Percentiles rank a stretch among this genome's conserved stretches.
Conservation (phyloP, 805 yeast species). For the Lipomyces japonicus region DNA sequence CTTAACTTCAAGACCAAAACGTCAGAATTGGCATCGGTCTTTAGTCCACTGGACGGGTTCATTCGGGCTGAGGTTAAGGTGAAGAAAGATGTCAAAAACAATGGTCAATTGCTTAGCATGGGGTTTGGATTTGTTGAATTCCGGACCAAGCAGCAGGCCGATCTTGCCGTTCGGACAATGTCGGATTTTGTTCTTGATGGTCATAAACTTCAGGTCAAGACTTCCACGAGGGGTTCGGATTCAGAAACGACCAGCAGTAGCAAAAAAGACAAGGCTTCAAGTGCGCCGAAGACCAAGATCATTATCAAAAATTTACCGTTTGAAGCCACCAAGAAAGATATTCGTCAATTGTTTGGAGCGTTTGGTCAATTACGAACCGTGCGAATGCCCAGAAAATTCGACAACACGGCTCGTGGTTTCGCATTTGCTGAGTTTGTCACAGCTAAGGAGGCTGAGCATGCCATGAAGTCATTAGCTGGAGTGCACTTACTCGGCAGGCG, state of each 20-base stretch:
- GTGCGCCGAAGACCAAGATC: conserved; percentile 52
- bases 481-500: conserved; percentile 96
- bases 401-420: conserved; percentile 92
- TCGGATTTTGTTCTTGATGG: conserved; percentile 82
- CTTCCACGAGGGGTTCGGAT: conserved; percentile 66
- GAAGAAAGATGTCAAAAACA: conserved; percentile 78
- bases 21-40: conserved; percentile 52
- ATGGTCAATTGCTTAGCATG: conserved; percentile 75
- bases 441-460: conserved; percentile 83
- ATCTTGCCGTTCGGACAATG: conserved; percentile 64
- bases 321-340: conserved; percentile 89
- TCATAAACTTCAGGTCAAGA: conserved; percentile 81
- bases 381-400: conserved; percentile 93
- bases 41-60: conserved; percentile 74
- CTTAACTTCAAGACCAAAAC: conserved; percentile 78
- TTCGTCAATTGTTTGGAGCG: conserved; percentile 87
- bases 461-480: conserved; percentile 90
- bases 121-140: conserved; percentile 97
- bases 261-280: conserved; percentile 14
- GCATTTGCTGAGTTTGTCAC: conserved; percentile 92
- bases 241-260: conserved; percentile 29
- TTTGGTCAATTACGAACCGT: conserved; percentile 94
- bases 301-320: conserved; percentile 96
- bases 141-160: conserved; percentile 71
- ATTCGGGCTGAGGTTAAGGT: conserved; percentile 76